Evolutionary conservation across 148 eudicot species (phyloP), one percentile per base, ranked within the genome.

Genomic region (Arbutus unedo): DNA sequence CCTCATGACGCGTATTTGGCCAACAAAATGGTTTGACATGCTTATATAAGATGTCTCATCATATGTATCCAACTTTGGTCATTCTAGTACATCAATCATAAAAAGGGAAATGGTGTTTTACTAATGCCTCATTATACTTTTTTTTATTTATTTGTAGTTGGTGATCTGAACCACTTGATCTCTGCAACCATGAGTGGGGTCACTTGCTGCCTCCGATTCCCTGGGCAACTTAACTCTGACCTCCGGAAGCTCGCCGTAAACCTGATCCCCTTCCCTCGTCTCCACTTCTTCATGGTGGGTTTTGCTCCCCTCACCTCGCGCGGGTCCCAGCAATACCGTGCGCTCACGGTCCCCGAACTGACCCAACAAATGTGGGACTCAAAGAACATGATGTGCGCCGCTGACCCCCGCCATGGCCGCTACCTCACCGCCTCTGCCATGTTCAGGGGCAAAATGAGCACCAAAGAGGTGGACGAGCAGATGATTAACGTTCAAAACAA

Each of bases 361-460:
- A 92, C 95, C 77, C 93, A 91, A 23, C 95, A 92, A 78, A 92
- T 92, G 95, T 92, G 95, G 95, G 95, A 92, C 56, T 74, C 95
- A 82, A 92, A 91, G 88, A 92, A 92, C 87, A 92, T 92, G 95
- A 92, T 92, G 95, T 92, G 95, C 47, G 95, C 95, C 18, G 95
- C 95, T 18, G 95, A 92, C 86, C 95, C 95, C 59, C 80, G 95
- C 9, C 95, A 92, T 6, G 95, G 95, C 0, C 90, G 95, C 23
- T 92, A 92, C 86, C 93, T 92, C 72, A 92, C 95, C 38, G 95
- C 95, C 82, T 92, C 95, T 14, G 95, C 93, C 87, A 90, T 92
- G 93, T 92, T 90, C 82, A 84, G 95, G 31, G 95, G 95, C 44
- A 92, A 89, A 84, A 92, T 92, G 95, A 89, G 91, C 89, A 91